Base-by-base conservation (phyloP, 1,284 basidiomycete species). In the Porogramme epimiltina region DNA sequence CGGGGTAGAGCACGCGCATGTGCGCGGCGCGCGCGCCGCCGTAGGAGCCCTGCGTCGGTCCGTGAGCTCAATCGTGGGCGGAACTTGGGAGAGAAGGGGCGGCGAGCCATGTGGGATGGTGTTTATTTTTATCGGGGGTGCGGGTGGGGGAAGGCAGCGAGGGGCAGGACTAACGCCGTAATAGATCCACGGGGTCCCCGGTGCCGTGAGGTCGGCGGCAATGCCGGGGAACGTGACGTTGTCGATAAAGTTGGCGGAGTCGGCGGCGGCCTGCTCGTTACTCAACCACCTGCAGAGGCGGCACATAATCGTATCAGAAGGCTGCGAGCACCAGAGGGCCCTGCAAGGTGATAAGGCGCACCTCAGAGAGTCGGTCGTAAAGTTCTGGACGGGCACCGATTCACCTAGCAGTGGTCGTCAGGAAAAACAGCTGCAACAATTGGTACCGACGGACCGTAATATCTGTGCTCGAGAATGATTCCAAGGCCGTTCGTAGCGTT, bases 1-100 rank as follows among this genome's bases (percentile, higher is more conserved):
- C 83, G 0, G 95, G 95, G 65, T 93, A 93, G 20, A 94, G 77
- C 33, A 92, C 74, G 45, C 85, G 85, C 89, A 98, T 94, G 65
- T 98, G 93, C 0, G 96, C 96, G 0, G 94, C 88, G 18, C 95
- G 85, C 10, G 93, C 95, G 47, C 96, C 96, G 11, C 95, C 94
- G 65, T 98, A 95, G 0, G 89, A 91, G 13, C 89, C 90, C 87
- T 88, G 55, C 31, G 45, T 45, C 42, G 28, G 28, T 8, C 28
- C 28, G 28, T 15, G 28, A 8, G 15, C 15, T 8, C 34, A 16
- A 37, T 37, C 6, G 13, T 25, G n/a, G 5, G 5, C 33, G n/a
- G 10, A 18, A 20, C 31, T 22, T 13, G 31, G 13, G 19, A 26
- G 18, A 20, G 45, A 39, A 13, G n/a, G n/a, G n/a, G n/a, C n/a